phyloP scores from a whole-genome alignment of 139 green algal species.

The Dunaliella primolecta region DNA sequence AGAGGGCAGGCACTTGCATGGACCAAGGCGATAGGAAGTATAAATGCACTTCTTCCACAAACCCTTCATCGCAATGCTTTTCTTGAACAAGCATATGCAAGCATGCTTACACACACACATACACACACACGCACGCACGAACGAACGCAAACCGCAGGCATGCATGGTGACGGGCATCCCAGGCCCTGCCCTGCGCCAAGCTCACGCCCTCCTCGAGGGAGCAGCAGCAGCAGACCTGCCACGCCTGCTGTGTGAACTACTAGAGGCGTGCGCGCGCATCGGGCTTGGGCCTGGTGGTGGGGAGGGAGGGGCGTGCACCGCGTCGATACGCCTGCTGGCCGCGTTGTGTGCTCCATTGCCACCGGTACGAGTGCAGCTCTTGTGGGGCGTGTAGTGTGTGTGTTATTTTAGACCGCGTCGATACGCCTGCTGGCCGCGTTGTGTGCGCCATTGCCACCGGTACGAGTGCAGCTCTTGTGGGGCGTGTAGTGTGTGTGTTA shows the following conservation, averaged over 20 bases:
- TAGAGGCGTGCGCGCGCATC: slow-evolving; percentile 41
- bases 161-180: slow-evolving; percentile 20
- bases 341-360: not conserved
- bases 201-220: slow-evolving; percentile 33
- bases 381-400: too few relatives aligned
- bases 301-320: not conserved
- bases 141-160: slow-evolving; percentile 1
- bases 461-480: too few relatives aligned
- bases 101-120: not conserved
- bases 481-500: too few relatives aligned
- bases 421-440: too few relatives aligned
- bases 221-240: slow-evolving; percentile 27
- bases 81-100: too few relatives aligned
- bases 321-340: not conserved
- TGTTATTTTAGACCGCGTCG: too few relatives aligned
- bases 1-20: too few relatives aligned
- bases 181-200: slow-evolving; percentile 45
- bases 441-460: too few relatives aligned
- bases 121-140: not conserved
- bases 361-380: not conserved
- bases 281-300: slow-evolving; percentile 12
- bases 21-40: too few relatives aligned
- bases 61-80: too few relatives aligned
- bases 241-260: slow-evolving; percentile 39
- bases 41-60: too few relatives aligned